Conservation (phyloP, 768 basidiomycete genomes). For the Phylloporus sp. region DNA sequence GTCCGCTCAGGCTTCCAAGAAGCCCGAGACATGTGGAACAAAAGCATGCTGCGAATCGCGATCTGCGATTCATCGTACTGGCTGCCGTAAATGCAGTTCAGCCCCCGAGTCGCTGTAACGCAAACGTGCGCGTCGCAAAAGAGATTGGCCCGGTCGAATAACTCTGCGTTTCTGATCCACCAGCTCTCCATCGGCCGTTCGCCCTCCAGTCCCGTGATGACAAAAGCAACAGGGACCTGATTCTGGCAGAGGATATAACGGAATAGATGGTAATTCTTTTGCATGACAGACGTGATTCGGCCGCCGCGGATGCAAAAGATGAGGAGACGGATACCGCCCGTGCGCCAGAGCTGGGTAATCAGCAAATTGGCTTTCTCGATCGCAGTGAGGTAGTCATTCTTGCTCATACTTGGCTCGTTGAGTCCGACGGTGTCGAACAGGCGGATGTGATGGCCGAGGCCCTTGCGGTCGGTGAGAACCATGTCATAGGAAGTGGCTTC, state of each 20-base stretch:
- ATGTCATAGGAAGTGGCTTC: constrained; percentile 21
- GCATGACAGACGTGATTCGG: constrained; percentile 23
- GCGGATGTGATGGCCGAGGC: constrained; percentile 12
- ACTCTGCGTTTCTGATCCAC: constrained; percentile 30
- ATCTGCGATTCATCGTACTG: constrained; percentile 33
- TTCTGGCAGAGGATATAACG: constrained; percentile 25
- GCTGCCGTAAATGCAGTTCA: constrained; percentile 13
- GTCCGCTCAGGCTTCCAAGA: constrained; percentile 21
- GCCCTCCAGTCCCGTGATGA: constrained; percentile 31
- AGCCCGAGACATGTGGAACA: constrained; percentile 9
- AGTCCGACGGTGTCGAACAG: constrained; percentile 33
- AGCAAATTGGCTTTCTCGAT: constrained; percentile 30
- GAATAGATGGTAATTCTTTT: constrained; percentile 29
- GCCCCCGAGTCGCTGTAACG: constrained; percentile 33
- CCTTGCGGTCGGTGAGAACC: constrained; percentile 10
- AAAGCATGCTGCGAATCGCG: constrained; percentile 21
- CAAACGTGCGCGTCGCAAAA: constrained; percentile 35
- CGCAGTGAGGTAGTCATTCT: constrained; percentile 19
- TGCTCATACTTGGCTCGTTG: constrained; percentile 22
- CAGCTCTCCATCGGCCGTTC: constrained; percentile 29
- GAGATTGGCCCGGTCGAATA: constrained; percentile 21
- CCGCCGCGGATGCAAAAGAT: constrained; percentile 33
- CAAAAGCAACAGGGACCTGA: constrained; percentile 29
- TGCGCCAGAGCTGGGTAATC: constrained; percentile 26
- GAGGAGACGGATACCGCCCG: constrained; percentile 27